Percentiles rank a stretch among this genome's conserved stretches.
Evolutionary conservation across 129 eudicot genomes (phyloP).

Genomic region (Silybum marianum): DNA sequence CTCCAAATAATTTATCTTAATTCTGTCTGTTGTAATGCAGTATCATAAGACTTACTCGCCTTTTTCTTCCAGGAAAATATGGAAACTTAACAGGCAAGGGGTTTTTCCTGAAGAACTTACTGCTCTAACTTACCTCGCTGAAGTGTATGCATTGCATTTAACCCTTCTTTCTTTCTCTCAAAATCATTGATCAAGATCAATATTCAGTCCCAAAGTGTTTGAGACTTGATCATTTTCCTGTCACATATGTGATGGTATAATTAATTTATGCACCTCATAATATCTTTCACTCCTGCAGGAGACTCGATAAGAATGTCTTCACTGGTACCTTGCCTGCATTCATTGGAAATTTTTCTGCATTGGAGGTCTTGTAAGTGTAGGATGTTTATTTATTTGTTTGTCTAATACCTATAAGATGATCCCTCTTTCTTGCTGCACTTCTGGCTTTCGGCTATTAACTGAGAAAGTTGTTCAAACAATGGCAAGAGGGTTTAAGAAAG

Average conservation of each 20-base stretch:
- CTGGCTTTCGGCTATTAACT: neutral
- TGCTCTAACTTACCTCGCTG: conserved; percentile 44
- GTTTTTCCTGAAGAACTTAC: conserved; percentile 48
- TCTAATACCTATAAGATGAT: neutral
- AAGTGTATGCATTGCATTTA: conserved; percentile 38
- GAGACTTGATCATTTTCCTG: conserved; percentile 1
- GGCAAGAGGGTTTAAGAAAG: neutral
- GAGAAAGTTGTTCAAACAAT: neutral
- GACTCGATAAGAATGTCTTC: conserved; percentile 54
- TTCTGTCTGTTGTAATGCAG: neutral
- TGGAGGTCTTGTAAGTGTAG: conserved; percentile 40
- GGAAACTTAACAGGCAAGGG: conserved; percentile 37
- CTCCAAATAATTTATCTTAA: neutral
- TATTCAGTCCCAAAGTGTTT: neutral
- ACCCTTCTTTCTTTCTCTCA: neutral
- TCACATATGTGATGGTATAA: conserved; percentile 10
- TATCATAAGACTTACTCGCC: neutral
- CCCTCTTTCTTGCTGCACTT: neutral
- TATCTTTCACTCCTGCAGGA: conserved; percentile 38
- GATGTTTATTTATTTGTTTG: conserved; percentile 11
- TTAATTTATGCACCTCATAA: conserved; percentile 11
- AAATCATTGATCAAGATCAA: neutral
- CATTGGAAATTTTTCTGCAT: conserved; percentile 56
- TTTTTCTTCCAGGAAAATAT: conserved; percentile 44
- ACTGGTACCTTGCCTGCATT: conserved; percentile 67